Percentiles rank a stretch among this genome's conserved stretches.
Evolutionary conservation across 2,329 filamentous ascomycete genomes (phyloP).

Genomic region (Trichophyton schoenleinii): DNA sequence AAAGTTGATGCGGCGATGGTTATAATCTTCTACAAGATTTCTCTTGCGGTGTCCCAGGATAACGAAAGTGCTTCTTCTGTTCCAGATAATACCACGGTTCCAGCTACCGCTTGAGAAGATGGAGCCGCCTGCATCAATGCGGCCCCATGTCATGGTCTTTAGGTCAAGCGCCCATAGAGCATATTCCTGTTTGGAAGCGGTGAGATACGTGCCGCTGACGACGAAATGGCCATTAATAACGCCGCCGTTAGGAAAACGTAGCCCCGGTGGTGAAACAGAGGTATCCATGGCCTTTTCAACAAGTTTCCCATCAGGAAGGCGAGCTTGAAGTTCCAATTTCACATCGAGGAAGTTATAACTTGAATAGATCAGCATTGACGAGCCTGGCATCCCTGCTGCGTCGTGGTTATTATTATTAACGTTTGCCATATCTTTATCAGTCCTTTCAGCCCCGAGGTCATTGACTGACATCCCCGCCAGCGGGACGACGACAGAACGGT

Average conservation of each 20-base stretch:
- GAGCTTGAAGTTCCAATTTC: slow-evolving; percentile 84
- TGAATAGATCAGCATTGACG: slow-evolving; percentile 87
- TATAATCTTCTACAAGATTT: slow-evolving; percentile 93
- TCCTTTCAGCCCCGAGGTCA: slow-evolving; percentile 32
- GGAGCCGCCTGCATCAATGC: slow-evolving; percentile 85
- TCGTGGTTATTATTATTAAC: slow-evolving; percentile 5
- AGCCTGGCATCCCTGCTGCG: slow-evolving; percentile 28
- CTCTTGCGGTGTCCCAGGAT: slow-evolving; percentile 88
- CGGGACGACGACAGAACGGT: slow-evolving; percentile 86
- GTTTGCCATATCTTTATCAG: slow-evolving; percentile 19
- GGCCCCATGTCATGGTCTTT: slow-evolving; percentile 77
- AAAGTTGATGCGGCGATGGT: slow-evolving; percentile 94
- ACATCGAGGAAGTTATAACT: slow-evolving; percentile 99
- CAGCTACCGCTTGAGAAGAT: slow-evolving; percentile 96
- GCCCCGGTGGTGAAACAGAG: slow-evolving; percentile 72
- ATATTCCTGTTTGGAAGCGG: slow-evolving; percentile 96
- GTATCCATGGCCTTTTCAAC: slow-evolving; percentile 75
- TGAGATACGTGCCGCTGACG: slow-evolving; percentile 92
- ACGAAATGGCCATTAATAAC: slow-evolving; percentile 95
- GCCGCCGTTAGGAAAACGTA: slow-evolving; percentile 91
- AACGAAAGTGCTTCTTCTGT: slow-evolving; percentile 84
- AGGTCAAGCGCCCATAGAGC: slow-evolving; percentile 91
- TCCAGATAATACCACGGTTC: slow-evolving; percentile 92
- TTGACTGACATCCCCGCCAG: slow-evolving; percentile 40
- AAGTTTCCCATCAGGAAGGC: slow-evolving; percentile 69